phyloP scores from a whole-genome alignment of 2,329 filamentous ascomycete species.

The Ascosphaera pollenicola region DNA sequence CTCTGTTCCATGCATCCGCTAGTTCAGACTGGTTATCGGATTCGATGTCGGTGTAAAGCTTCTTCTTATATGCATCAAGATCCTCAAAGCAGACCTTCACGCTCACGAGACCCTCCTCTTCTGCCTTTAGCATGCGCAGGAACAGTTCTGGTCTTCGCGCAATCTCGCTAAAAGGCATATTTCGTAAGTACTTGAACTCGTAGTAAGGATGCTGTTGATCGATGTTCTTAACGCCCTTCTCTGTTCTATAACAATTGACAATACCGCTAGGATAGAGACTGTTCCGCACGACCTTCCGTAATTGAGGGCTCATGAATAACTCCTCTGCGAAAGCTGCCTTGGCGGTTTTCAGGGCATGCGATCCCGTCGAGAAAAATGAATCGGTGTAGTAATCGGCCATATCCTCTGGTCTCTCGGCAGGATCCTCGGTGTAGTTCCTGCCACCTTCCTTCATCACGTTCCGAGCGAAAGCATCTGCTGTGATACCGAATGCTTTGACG shows the following conservation, averaged over 20 bases:
- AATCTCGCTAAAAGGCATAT: conserved; percentile 65
- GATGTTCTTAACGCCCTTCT: conserved; percentile 83
- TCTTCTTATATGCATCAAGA: conserved; percentile 51
- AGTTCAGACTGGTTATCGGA: conserved; percentile 92
- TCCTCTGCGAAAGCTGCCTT: conserved; percentile 84
- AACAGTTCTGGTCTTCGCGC: conserved; percentile 72
- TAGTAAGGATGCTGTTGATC: conserved; percentile 93
- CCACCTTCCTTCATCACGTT: conserved; percentile 62
- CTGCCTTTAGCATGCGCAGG: conserved; percentile 91
- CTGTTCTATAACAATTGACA: conserved; percentile 73
- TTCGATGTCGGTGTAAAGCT: conserved; percentile 63
- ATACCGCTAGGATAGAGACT: conserved; percentile 66
- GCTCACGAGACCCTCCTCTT: conserved; percentile 79
- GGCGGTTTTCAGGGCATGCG: conserved; percentile 54
- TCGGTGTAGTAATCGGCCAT: conserved; percentile 60
- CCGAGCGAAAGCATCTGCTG: conserved; percentile 67
- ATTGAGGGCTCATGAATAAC: conserved; percentile 63
- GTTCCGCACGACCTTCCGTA: conserved; percentile 68
- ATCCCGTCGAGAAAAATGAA: conserved; percentile 51
- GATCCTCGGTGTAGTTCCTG: conserved; percentile 68
- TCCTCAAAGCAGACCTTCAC: conserved; percentile 60
- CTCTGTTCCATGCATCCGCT: conserved; percentile 83
- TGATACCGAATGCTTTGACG: conserved; percentile 76
- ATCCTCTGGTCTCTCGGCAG: conserved; percentile 56
- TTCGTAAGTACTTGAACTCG: conserved; percentile 89